These are phyloP conservation scores for Oenanthe javanica DNA, from an alignment of 140 eudicot genomes.

Conservation along the genomic window DNA sequence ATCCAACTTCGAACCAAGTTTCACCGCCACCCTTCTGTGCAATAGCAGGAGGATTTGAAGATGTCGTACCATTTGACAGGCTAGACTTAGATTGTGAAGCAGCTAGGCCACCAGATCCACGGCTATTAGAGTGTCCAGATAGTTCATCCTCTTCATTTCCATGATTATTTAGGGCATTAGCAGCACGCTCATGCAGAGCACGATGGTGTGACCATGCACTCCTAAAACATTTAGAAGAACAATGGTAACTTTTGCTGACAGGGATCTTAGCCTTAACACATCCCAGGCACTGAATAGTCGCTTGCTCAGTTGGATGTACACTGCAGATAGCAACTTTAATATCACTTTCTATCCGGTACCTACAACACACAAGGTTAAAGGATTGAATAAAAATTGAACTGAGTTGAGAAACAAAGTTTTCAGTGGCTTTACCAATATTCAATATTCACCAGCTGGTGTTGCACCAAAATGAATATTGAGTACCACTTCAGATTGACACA, in stretches of 20 bases:
- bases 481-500: not conserved
- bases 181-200: constrained; percentile 87
- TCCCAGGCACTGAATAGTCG: constrained; percentile 82
- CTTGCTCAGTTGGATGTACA: constrained; percentile 93
- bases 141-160: constrained; percentile 81
- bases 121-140: constrained; percentile 58
- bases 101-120: constrained; percentile 46
- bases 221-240: constrained; percentile 81
- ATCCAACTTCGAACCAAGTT: constrained; percentile 90
- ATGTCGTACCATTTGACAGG: constrained; percentile 35
- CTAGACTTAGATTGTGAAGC: constrained; percentile 45
- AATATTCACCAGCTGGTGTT: not conserved
- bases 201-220: constrained; percentile 98
- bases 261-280: constrained; percentile 83
- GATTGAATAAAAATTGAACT: not conserved
- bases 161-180: constrained; percentile 62
- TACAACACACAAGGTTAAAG: constrained; percentile 10
- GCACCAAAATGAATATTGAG: not conserved
- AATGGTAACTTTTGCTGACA: constrained; percentile 74
- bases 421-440: not conserved
- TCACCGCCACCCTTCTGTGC: constrained; percentile 72
- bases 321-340: constrained; percentile 75
- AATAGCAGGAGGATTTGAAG: constrained; percentile 58
- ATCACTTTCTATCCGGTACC: constrained; percentile 74
- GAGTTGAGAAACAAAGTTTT: not conserved